These are phyloP conservation scores for Pichia phayaonensis DNA, from an alignment of 805 yeast genomes.

Conservation along the genomic window DNA sequence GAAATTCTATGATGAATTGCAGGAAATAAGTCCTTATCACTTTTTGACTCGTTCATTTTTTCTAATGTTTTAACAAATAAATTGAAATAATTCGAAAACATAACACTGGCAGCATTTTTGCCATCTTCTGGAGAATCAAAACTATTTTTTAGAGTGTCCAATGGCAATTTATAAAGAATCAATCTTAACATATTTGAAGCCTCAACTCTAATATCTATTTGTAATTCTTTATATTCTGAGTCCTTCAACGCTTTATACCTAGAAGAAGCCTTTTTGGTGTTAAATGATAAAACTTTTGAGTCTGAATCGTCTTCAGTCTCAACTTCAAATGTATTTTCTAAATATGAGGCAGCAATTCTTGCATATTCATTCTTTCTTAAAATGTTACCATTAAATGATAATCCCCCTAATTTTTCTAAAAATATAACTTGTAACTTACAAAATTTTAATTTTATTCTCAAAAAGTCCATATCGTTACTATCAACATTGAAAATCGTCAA, in stretches of 20 bases:
- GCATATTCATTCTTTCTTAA: constrained; percentile 27
- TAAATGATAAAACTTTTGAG: constrained; percentile 2
- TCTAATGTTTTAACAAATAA: constrained; percentile 48
- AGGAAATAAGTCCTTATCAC: constrained; percentile 12
- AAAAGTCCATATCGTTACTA: constrained; percentile 17
- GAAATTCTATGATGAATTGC: constrained; percentile 44
- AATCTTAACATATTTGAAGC: constrained; percentile 51
- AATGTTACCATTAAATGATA: constrained; percentile 25
- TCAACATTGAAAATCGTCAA: constrained; percentile 18
- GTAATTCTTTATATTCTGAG: constrained; percentile 23
- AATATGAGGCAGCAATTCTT: constrained; percentile 26
- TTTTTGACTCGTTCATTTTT: constrained; percentile 27
- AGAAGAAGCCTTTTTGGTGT: not conserved
- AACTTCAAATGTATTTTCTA: constrained; percentile 27
- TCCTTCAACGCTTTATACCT: constrained; percentile 16
- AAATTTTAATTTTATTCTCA: constrained; percentile 25
- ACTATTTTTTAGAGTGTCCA: constrained; percentile 51
- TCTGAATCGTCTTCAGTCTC: not conserved
- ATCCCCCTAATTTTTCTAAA: constrained; percentile 20
- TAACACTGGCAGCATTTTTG: constrained; percentile 33
- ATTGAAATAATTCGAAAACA: constrained; percentile 65
- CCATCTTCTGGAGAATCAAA: constrained; percentile 23
- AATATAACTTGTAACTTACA: constrained; percentile 26
- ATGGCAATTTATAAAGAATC: constrained; percentile 46
- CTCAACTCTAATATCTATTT: constrained; percentile 34